Evolutionary conservation across 2,329 filamentous ascomycete genomes (phyloP), one percentile per base, ranked within the genome.

Genomic region (Sclerotinia borealis): DNA sequence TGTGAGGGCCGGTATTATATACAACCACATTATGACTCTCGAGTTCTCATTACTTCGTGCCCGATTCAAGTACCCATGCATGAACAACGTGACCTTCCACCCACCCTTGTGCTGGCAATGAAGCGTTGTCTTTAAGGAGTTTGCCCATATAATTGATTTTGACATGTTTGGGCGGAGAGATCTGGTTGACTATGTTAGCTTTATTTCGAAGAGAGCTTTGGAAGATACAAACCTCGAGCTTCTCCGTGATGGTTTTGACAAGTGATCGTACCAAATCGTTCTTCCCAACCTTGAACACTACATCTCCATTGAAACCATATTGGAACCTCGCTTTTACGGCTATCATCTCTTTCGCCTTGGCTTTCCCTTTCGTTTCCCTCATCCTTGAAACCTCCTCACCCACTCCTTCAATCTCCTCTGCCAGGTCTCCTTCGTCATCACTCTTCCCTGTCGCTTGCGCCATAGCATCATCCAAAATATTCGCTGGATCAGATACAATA

Each of bases 61-160:
- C 11, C 5, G 60, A 62, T 22, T 48, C 61, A 25, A 59, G 45
- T 22, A 63, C 36, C 52, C 54, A 63, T 34, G 88, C 92, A 73
- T 93, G 95, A 61, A 96, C 77, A 39, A 95, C 80, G 72, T 95
- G 83, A 41, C 86, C 89, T 65, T 83, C 81, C 70, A 86, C 84
- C 90, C 91, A 96, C 55, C 89, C 89, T 69, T 95, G 89, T 3
- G 83, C 81, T 50, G 79, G 75, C 22, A 96, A 78, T 0, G 87
- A 81, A 25, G 83, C 74, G 61, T 81, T 81, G 67, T 93, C 90
- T 68, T 87, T 86, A 51, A 96, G 81, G 58, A 93, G 84, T 73
- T 87, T 91, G 68, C 93, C 93, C 76, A 95, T 82, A 74, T 96
- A 96, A 25, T 86, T 87, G 64, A 96, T 83, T 61, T 85, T 85